Conservation (phyloP, 1,284 basidiomycete species). For the Rhodotorula sp. region DNA sequence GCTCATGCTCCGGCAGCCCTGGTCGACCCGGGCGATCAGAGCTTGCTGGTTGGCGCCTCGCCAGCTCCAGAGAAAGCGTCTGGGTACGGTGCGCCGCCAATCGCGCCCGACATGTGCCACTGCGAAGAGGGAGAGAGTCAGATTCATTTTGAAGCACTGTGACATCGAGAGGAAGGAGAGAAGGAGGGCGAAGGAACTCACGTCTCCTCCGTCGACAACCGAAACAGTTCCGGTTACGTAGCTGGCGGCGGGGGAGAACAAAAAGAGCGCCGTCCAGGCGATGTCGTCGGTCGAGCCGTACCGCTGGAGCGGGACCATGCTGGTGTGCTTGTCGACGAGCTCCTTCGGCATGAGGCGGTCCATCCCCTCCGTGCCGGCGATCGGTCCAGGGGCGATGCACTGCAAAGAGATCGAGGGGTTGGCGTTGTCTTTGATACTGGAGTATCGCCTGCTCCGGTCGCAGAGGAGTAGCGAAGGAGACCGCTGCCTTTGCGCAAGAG, state of each 20-base stretch:
- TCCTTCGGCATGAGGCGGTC: conserved; percentile 60
- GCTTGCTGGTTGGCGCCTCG: background rate
- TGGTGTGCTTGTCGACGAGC: background rate
- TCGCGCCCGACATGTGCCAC: background rate
- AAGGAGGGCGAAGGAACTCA: background rate
- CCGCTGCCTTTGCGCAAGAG: background rate
- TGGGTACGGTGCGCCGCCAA: background rate
- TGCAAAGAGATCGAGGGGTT: background rate
- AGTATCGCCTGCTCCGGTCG: background rate
- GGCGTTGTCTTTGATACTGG: too few relatives aligned
- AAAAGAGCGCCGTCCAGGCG: conserved; percentile 74
- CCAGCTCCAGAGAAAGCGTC: background rate
- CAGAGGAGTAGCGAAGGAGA: background rate
- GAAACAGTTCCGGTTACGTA: conserved; percentile 49
- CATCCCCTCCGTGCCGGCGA: conserved; percentile 79
- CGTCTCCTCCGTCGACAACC: conserved; percentile 42
- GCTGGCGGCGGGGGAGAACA: conserved; percentile 82
- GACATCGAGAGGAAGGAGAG: background rate
- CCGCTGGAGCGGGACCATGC: conserved; percentile 60
- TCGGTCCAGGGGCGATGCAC: conserved; percentile 55
- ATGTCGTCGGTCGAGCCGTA: conserved; percentile 67
- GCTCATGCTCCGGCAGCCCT: too few relatives aligned
- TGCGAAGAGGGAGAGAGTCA: background rate
- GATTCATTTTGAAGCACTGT: background rate
- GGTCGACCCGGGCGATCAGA: background rate